Evolutionary conservation across 164 flowering plant genomes (phyloP).

Genomic region (Buxus sempervirens): DNA sequence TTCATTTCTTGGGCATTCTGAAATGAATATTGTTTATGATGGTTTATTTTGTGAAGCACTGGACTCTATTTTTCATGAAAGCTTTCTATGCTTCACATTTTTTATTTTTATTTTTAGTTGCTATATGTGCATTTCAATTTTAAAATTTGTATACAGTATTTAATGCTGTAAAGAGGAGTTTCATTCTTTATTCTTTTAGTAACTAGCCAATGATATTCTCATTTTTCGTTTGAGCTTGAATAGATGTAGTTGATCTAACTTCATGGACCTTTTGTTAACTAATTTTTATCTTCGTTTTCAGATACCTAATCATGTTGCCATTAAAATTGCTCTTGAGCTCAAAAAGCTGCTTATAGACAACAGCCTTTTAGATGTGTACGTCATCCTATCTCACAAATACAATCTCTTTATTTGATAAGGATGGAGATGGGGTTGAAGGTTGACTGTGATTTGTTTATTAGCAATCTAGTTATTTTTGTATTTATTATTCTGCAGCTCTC

Average conservation of each 20-base stretch:
- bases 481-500: constrained; percentile 59
- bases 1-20: too few relatives aligned
- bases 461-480: neutral
- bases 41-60: too few relatives aligned
- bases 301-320: constrained; percentile 98
- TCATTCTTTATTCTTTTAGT: too few relatives aligned
- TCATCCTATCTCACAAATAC: neutral
- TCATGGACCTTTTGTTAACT: neutral
- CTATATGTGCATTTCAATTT: too few relatives aligned
- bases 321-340: constrained; percentile 91
- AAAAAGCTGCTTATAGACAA: constrained; percentile 95
- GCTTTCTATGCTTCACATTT: too few relatives aligned
- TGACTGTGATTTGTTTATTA: neutral
- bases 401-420: neutral
- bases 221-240: neutral
- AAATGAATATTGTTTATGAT: too few relatives aligned
- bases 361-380: constrained; percentile 95
- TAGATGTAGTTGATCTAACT: neutral
- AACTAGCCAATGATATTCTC: too few relatives aligned
- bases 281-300: constrained; percentile 27
- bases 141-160: too few relatives aligned
- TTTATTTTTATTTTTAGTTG: too few relatives aligned
- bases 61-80: too few relatives aligned
- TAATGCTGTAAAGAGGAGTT: too few relatives aligned
- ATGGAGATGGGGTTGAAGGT: too few relatives aligned